These are phyloP conservation scores for Chimonanthus praecox DNA, from an alignment of 164 flowering plant species.

Conservation along the genomic window DNA sequence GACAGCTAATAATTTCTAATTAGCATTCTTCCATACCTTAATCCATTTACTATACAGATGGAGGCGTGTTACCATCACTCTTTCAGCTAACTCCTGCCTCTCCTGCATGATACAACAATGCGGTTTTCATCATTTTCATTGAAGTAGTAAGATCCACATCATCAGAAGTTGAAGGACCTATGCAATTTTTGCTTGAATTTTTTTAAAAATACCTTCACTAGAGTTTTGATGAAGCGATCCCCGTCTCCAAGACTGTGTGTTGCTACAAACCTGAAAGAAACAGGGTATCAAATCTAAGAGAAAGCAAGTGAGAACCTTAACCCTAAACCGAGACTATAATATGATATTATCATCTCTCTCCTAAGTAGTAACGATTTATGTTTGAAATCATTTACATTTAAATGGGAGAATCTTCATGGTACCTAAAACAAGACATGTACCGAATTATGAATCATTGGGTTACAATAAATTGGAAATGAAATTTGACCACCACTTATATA, in stretches of 20 bases:
- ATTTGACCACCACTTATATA: too few relatives aligned
- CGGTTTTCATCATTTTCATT: neutral
- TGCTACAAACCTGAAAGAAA: conserved; percentile 47
- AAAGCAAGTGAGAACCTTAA: too few relatives aligned
- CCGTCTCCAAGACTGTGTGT: conserved; percentile 76
- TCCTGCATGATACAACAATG: conserved; percentile 39
- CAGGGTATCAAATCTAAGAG: neutral
- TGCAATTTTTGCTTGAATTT: neutral
- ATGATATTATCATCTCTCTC: too few relatives aligned
- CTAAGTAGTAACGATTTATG: too few relatives aligned
- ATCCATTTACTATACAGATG: conserved; percentile 90
- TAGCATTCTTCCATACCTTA: conserved; percentile 41
- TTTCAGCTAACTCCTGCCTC: conserved; percentile 80
- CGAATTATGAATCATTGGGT: too few relatives aligned
- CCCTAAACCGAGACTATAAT: too few relatives aligned
- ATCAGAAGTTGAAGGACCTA: too few relatives aligned
- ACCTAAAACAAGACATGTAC: too few relatives aligned
- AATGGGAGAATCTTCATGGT: too few relatives aligned
- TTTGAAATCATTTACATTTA: too few relatives aligned
- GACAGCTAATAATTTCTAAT: neutral
- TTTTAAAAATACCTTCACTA: conserved; percentile 57
- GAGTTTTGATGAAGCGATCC: conserved; percentile 67
- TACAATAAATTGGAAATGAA: too few relatives aligned
- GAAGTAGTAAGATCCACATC: too few relatives aligned
- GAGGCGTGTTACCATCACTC: conserved; percentile 95